These are phyloP conservation scores for Microsporum canis DNA, from an alignment of 2,329 filamentous ascomycete species.

Conservation along the genomic window DNA sequence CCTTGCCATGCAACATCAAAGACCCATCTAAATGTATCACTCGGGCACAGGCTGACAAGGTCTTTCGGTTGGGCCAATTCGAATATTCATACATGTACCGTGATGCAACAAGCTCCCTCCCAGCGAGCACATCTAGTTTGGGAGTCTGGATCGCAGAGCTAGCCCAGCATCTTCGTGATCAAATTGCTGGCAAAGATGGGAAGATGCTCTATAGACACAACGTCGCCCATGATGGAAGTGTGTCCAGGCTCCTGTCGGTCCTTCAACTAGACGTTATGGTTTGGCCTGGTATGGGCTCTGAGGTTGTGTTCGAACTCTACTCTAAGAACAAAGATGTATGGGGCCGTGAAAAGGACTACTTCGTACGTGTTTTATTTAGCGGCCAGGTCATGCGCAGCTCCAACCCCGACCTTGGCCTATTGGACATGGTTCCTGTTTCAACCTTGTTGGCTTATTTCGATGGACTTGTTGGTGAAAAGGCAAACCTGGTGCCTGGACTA, in stretches of 20 bases:
- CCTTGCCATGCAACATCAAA: constrained; percentile 55
- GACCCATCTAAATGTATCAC: constrained; percentile 46
- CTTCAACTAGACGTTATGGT: constrained; percentile 66
- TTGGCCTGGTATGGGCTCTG: constrained; percentile 73
- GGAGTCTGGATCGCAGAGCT: constrained; percentile 68
- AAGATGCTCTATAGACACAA: constrained; percentile 57
- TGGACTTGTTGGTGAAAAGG: constrained; percentile 50
- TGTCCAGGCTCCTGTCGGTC: constrained; percentile 56
- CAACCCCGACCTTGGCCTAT: constrained; percentile 52
- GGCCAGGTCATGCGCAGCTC: constrained; percentile 57
- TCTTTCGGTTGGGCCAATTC: constrained; percentile 67
- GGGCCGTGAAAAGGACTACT: constrained; percentile 30
- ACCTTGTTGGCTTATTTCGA: constrained; percentile 60
- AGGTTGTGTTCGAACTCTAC: constrained; percentile 68
- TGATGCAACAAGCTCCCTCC: constrained; percentile 50
- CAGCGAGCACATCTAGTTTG: constrained; percentile 49
- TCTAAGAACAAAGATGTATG: constrained; percentile 29
- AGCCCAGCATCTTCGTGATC: constrained; percentile 50
- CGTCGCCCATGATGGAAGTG: constrained; percentile 65
- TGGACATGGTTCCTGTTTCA: constrained; percentile 61
- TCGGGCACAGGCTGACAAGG: constrained; percentile 51
- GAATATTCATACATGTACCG: constrained; percentile 73
- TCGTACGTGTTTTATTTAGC: constrained; percentile 58
- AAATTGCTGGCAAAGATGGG: constrained; percentile 32
- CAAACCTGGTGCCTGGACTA: constrained; percentile 32